Base-by-base conservation (phyloP, 1,284 basidiomycete genomes). In the Austropuccinia psidii region DNA sequence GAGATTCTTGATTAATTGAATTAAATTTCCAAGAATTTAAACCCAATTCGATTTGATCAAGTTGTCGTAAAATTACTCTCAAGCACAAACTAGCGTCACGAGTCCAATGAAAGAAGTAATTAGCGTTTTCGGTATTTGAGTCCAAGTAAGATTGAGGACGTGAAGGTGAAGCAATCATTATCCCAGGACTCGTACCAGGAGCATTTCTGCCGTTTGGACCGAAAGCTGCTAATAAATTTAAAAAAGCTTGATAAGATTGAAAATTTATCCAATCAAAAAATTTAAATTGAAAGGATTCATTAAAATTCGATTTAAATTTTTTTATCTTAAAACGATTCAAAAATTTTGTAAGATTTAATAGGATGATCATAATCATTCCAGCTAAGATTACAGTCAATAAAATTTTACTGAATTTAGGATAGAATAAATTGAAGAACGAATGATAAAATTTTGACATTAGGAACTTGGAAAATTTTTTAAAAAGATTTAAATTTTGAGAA, bases 61-160 rank as follows among this genome's bases (percentile, higher is more conserved):
- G 33, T 37, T 52, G 49, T 21, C 69, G 70, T 31, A 77, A 35
- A 19, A 77, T 52, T 37, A 60, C 54, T 39, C 70, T 52, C 54
- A 75, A 43, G 45, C 75, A 77, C 27, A 76, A 41, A 39, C 68
- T 76, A 21, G 47, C 58, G 57, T 77, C 70, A 43, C 76, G 62
- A 27, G 76, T 69, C 76, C 76, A 76, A 60, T 76, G 76, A 54
- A 76, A 76, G 24, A 68, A 75, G 29, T 76, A 76, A 65, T 75
- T 75, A 24, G 74, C 75, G 43, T 74, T 75, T 37, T 76, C 76
- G 41, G 76, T 74, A 58, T 75, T 70, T 31, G 58, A 55, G 49
- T 75, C 75, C 31, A 67, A 60, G 17, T 75, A 72, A 17, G 60
- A 62, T 29, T 27, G 57, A 0, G 75, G 75, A 35, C 75, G 33